Conservation (phyloP, 306 rosid species). For the Hippophae gyantsensis region DNA sequence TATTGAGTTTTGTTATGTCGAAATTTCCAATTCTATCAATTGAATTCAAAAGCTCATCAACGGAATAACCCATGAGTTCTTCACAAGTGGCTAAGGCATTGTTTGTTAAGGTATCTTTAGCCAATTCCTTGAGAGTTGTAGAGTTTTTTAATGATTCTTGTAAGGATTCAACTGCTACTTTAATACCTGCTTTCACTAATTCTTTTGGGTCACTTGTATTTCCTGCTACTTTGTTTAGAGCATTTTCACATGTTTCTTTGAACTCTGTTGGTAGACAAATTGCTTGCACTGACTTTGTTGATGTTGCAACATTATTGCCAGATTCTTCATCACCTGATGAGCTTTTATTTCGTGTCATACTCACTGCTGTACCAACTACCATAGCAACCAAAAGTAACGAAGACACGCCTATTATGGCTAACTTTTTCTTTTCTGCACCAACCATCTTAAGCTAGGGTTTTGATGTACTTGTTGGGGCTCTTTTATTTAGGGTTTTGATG, state of each 20-base stretch:
- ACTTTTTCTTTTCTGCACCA: no score
- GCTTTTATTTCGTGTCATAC: no score
- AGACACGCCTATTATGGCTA: no score
- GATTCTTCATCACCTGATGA: not conserved
- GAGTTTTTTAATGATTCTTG: conserved; percentile 26
- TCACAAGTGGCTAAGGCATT: conserved; percentile 48
- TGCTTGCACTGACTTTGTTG: conserved; percentile 23
- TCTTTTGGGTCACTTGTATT: conserved; percentile 29
- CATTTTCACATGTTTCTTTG: conserved; percentile 38
- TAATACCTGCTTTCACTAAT: conserved; percentile 37
- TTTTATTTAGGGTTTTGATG: no score
- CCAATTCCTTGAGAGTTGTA: conserved; percentile 20
- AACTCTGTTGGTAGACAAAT: conserved; percentile 58
- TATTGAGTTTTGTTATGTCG: conserved; percentile 23
- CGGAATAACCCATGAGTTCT: conserved; percentile 45
- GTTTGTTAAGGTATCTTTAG: conserved; percentile 35
- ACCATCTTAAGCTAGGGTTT: no score
- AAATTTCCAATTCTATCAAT: conserved; percentile 24
- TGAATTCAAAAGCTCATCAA: conserved; percentile 38
- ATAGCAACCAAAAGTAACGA: no score
- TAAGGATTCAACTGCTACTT: conserved; percentile 21
- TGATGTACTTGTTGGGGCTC: no score
- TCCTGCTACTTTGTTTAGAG: conserved; percentile 8
- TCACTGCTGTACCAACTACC: no score
- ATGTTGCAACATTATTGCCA: not conserved